Evolutionary conservation across 2,329 filamentous ascomycete genomes (phyloP), one percentile per base, ranked within the genome.

Genomic region (Ophiostoma angusticollis): DNA sequence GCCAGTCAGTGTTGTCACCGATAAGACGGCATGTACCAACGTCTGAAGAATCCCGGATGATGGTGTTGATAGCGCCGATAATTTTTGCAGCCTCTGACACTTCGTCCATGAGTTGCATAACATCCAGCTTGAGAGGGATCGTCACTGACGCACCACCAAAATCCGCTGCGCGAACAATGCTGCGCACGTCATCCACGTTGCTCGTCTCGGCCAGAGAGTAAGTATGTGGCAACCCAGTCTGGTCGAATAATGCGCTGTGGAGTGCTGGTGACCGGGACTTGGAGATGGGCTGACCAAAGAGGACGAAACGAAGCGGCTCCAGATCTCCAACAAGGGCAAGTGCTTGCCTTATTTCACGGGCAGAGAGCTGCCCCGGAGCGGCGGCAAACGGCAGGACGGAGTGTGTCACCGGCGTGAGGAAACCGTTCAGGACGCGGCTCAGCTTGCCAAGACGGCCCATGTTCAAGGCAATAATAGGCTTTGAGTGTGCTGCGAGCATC

Each of bases 61-160:
- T 80, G 14, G 91, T 98, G 63, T 98, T 98, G 47, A 96, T 81
- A 3, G 91, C 91, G 17, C 91, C 91, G 45, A 98, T 95, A 22
- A 74, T 66, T 47, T 74, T 72, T 12, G 86, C 89, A 39, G 91
- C 79, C 22, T 79, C 72, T 0, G 85, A 80, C 42, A 95, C 67
- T 38, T 80, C 75, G 54, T 96, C 86, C 12, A 98, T 65, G 5
- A 89, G 61, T 0, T 73, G 68, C 62, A 93, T 85, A 42, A 96
- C 77, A 50, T 93, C 84, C 22, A 91, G 66, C 63, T 98, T 98
- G 39, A 98, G 67, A 1, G 91, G 91, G 36, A 98, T 96, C 0
- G 91, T 98, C 32, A 98, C 85, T 3, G 86, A 95, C 3, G 84
- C 89, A 42, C 91, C 91, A 7, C 91, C 91, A 54, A 98, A 98